Evolutionary conservation across 345 rosid genomes (phyloP), one percentile per base, ranked within the genome.

Genomic region (Firmiana major): DNA sequence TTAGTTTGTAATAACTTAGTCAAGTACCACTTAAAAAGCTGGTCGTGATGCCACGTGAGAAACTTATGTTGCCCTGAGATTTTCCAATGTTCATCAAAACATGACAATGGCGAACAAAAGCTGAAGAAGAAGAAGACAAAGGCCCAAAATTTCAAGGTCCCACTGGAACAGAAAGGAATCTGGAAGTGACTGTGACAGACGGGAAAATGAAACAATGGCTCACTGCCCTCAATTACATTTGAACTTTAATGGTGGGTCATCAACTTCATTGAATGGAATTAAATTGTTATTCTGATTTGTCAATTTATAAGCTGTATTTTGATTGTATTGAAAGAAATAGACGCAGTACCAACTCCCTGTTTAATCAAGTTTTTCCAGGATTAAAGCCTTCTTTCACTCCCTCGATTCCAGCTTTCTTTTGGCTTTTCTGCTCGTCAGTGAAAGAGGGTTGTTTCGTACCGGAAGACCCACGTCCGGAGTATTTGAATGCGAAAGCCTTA

Each of bases 1-100:
- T 55, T 15, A 70, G 22, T 53, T 1, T 4, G 13, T 40, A 3
- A 3, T 51, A 5, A 6, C 58, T 2, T 28, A 43, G 7, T 26
- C 11, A 2, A 22, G 77, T 64, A 72, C 51, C 46, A 45, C 73
- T 62, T 68, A 31, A 48, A 53, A 13, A 22, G 17, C 9, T 5
- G 0, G 19, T 60, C 19, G 31, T 42, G 71, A 66, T 40, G 87
- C 84, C 89, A 82, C 84, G 77, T 79, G 81, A 59, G 48, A 28
- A 7, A 21, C 59, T 9, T 63, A 75, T 12, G 49, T 65, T 3
- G 4, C 40, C 40, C 26, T 71, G 42, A 11, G 17, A 22, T 68
- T 51, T 51, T 34, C 1, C 21, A 31, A 31, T 57, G 60, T 22
- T 36, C 4, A 21, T n/a, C n/a, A n/a, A 2, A 53, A 7, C 15